Percentiles rank a stretch among this genome's conserved stretches.
Evolutionary conservation across 2,329 filamentous ascomycete species (phyloP).

Genomic region (Fusarium sp.): DNA sequence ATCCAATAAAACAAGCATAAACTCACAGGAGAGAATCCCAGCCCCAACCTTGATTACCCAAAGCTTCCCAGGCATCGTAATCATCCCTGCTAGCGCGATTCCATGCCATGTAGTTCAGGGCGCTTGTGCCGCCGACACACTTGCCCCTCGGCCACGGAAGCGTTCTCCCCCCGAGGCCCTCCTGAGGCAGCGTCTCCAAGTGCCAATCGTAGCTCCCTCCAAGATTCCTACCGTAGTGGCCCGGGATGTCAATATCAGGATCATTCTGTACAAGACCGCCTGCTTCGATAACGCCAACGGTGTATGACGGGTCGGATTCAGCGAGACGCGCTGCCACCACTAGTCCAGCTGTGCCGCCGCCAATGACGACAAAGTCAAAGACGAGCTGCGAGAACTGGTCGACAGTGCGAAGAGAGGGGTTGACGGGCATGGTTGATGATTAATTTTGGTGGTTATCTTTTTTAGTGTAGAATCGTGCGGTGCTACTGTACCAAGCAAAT

Average conservation of each 20-base stretch:
- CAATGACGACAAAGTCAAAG: conserved; percentile 57
- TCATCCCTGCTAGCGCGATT: conserved; percentile 59
- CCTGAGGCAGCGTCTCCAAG: conserved; percentile 53
- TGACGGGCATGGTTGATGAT: conserved; percentile 12
- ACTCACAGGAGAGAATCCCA: conserved; percentile 57
- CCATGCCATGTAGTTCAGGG: conserved; percentile 69
- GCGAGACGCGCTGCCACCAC: conserved; percentile 60
- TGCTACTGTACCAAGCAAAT: not conserved
- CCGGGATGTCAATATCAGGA: conserved; percentile 53
- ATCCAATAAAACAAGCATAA: not conserved
- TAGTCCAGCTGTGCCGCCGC: conserved; percentile 66
- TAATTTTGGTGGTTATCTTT: not conserved
- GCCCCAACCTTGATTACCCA: conserved; percentile 69
- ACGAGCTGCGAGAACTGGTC: conserved; percentile 39
- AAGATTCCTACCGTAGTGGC: conserved; percentile 49
- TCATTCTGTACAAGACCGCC: conserved; percentile 43
- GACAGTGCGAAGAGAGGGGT: not conserved
- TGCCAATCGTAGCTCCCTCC: conserved; percentile 55
- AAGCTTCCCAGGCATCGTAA: conserved; percentile 65
- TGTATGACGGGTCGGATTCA: conserved; percentile 49
- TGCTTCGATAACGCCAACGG: conserved; percentile 48
- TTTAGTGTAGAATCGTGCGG: not conserved
- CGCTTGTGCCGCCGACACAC: conserved; percentile 71
- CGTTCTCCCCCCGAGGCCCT: conserved; percentile 51
- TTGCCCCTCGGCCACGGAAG: conserved; percentile 57